Evolutionary conservation across 1,139 yeast species (phyloP).

Genomic region (Blastobotrys serpentis): DNA sequence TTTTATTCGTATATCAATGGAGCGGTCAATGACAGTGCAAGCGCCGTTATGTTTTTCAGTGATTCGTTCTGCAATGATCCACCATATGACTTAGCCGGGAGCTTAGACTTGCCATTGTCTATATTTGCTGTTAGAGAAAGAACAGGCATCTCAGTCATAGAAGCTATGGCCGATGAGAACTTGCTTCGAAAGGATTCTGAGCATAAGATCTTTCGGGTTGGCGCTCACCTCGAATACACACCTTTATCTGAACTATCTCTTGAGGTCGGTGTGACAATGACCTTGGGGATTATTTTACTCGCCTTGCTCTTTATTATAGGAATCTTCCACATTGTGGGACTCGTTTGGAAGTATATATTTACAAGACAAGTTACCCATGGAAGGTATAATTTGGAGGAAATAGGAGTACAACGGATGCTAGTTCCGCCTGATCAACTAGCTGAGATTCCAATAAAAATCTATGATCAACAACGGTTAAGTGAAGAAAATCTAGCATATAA

Average conservation of each 20-base stretch:
- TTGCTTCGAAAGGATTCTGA: neutral
- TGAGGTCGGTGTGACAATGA: neutral
- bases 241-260: neutral
- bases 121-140: neutral
- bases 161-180: neutral
- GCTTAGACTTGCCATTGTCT: neutral
- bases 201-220: neutral
- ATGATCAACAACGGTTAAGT: neutral
- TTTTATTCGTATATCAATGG: neutral
- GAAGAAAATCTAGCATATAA: neutral
- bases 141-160: neutral
- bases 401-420: constrained; percentile 14
- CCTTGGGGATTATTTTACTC: constrained; percentile 3
- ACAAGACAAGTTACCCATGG: constrained; percentile 10
- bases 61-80: neutral
- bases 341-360: constrained; percentile 4
- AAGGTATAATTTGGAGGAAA: constrained; percentile 15
- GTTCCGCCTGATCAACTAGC: constrained; percentile 10
- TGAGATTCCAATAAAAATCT: neutral
- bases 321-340: constrained; percentile 1
- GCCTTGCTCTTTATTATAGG: neutral
- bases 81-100: neutral
- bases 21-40: neutral
- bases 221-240: neutral
- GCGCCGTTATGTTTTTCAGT: neutral